These are phyloP conservation scores for Hanseniaspora sp. DNA, from an alignment of 1,139 yeast genomes.

Conservation along the genomic window DNA sequence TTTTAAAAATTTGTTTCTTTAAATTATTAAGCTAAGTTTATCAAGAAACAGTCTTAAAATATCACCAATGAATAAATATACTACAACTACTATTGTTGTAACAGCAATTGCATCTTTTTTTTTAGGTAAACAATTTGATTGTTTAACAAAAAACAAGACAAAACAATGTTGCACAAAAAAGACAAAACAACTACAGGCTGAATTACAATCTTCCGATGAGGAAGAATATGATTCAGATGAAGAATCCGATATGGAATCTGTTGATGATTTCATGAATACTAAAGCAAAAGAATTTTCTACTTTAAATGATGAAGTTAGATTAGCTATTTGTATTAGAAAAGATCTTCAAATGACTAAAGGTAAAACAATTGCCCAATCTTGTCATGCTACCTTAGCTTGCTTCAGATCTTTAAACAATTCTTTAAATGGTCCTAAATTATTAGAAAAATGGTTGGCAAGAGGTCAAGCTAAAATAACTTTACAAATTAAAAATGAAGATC, in stretches of 20 bases:
- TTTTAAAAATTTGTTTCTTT: background rate
- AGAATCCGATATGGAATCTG: constrained; percentile 32
- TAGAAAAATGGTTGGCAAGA: constrained; percentile 63
- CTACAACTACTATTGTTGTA: constrained; percentile 5
- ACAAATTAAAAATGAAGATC: constrained; percentile 64
- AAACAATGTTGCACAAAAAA: too few species aligned
- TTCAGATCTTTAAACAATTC: constrained; percentile 60
- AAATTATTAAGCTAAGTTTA: background rate
- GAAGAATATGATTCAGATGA: constrained; percentile 19
- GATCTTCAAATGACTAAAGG: constrained; percentile 92
- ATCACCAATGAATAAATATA: background rate
- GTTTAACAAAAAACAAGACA: too few species aligned
- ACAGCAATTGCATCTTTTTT: constrained; percentile 7
- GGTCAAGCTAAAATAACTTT: constrained; percentile 96
- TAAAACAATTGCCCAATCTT: constrained; percentile 93
- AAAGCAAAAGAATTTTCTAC: constrained; percentile 45
- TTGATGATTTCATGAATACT: constrained; percentile 43
- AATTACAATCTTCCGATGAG: background rate
- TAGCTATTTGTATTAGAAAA: constrained; percentile 80
- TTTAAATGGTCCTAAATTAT: constrained; percentile 44
- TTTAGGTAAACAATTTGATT: background rate
- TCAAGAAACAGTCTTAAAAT: background rate
- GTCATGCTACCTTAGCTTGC: constrained; percentile 91
- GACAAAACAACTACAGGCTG: background rate
- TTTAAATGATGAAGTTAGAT: constrained; percentile 61